Evolutionary conservation across 1,284 basidiomycete species (phyloP), one percentile per base, ranked within the genome.

Genomic region (Cyathus pygmaeus): DNA sequence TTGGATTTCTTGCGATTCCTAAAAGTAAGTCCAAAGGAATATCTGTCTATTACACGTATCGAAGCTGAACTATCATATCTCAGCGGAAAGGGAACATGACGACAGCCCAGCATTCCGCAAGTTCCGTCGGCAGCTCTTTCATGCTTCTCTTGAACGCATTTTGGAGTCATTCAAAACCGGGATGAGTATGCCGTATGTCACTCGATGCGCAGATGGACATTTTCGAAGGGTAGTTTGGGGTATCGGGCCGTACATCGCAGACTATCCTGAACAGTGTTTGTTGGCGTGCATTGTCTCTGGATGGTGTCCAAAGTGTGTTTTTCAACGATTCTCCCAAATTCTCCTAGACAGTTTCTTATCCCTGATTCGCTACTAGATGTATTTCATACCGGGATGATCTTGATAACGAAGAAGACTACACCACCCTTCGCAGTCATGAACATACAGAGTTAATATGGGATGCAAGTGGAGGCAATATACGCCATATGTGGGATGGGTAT

Each of bases 221-320:
- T 76, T 56, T 44, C 69, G 66, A 1, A 55, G 61, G 0, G 66
- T 65, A 0, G 67, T 79, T 4, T 78, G 66, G 58, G 62, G 63
- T 1, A 50, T 79, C 4, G 76, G 77, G 0, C 71, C 76, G 11
- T 77, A 72, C 59, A 76, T 77, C 59, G 77, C 68, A 0, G 76
- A 79, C 56, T 79, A 79, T 56, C 75, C 70, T 0, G 76, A 78
- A 51, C 74, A 76, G 53, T 62, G 58, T 1, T 60, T 66, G 24
- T 62, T 73, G 4, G 61, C 70, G 11, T 60, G 71, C 33, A 68
- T 76, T 56, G 71, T 77, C 7, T 64, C 70, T 27, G 65, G 63
- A 3, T 77, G 76, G 76, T 79, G 76, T 60, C 63, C 70, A 42
- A 65, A 67, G 73, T 75, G 59, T 19, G 68, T 65, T 53, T 54